A percentile compares a stretch with the other conserved stretches of the same genome.
phyloP scores from a whole-genome alignment of 768 basidiomycete genomes.

The Lentinula boryana region DNA sequence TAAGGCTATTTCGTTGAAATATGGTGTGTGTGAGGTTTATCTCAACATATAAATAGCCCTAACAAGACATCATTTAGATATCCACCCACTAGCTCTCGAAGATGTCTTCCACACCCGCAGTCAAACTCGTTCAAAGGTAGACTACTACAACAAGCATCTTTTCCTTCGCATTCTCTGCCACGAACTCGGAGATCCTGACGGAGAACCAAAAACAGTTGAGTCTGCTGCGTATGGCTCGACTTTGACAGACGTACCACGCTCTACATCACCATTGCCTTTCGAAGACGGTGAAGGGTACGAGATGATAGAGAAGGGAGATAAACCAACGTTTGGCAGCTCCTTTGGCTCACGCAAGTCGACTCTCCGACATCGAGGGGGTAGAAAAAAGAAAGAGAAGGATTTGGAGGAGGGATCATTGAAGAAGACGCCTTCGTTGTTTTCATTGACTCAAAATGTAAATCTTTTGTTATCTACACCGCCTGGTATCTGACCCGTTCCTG shows the following conservation, averaged over 20 bases:
- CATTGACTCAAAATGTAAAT: not conserved
- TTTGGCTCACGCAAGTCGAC: constrained; percentile 11
- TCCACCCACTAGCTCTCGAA: constrained; percentile 56
- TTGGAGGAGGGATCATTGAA: constrained; percentile 9
- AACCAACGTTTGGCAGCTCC: constrained; percentile 19
- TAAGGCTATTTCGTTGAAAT: constrained; percentile 51
- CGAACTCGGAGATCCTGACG: constrained; percentile 35
- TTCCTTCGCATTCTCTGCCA: constrained; percentile 69
- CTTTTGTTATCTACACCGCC: not conserved
- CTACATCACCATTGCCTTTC: constrained; percentile 31
- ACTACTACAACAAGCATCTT: constrained; percentile 66
- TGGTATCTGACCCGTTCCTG: not conserved
- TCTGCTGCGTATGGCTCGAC: not conserved
- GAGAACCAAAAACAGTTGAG: constrained; percentile 1
- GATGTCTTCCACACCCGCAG: constrained; percentile 56
- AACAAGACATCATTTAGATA: constrained; percentile 19
- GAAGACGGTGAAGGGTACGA: constrained; percentile 8
- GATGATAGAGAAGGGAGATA: constrained; percentile 20
- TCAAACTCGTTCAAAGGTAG: constrained; percentile 57
- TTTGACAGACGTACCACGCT: constrained; percentile 23
- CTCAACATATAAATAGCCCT: too few relatives aligned
- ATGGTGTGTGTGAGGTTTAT: constrained; percentile 32
- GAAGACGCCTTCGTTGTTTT: constrained; percentile 2
- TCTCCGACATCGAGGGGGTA: constrained; percentile 1
- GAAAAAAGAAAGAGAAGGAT: constrained; percentile 6